These are phyloP conservation scores for Neophaeococcomyces mojaviensis DNA, from an alignment of 2,329 filamentous ascomycete genomes.

Conservation along the genomic window DNA sequence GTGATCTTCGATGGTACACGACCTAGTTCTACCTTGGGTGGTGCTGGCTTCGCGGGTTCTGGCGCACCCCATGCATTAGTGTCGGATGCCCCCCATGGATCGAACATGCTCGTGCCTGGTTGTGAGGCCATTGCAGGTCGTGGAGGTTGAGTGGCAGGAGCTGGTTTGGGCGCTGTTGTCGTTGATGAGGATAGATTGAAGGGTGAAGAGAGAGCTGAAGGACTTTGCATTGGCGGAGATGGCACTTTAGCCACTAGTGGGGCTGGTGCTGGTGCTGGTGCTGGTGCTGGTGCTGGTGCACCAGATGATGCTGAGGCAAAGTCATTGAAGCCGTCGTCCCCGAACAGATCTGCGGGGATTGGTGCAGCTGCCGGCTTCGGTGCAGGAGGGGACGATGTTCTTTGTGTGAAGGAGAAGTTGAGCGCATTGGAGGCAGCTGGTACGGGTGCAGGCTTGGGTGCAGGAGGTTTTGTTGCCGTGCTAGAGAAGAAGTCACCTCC, in stretches of 20 bases:
- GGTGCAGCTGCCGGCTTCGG: slow-evolving; percentile 41
- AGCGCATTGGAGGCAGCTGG: slow-evolving; percentile 50
- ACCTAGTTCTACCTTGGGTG: slow-evolving; percentile 24
- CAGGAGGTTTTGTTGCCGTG: slow-evolving; percentile 49
- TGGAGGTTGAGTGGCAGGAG: slow-evolving; percentile 28
- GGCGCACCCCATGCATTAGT: slow-evolving; percentile 72
- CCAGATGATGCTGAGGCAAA: slow-evolving; percentile 22
- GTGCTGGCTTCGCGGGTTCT: slow-evolving; percentile 35
- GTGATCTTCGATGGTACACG: slow-evolving; percentile 41
- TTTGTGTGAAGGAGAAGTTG: slow-evolving; percentile 61
- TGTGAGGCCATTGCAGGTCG: slow-evolving; percentile 27
- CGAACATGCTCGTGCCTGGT: slow-evolving; percentile 42
- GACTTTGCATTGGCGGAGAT: slow-evolving; percentile 17
- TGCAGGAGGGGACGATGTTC: slow-evolving; percentile 41
- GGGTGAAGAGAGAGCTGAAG: slow-evolving; percentile 51
- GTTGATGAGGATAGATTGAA: slow-evolving; percentile 68
- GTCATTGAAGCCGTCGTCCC: slow-evolving; percentile 23
- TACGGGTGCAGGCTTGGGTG: slow-evolving; percentile 37
- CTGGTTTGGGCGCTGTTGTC: slow-evolving; percentile 32
- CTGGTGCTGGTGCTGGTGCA: slow-evolving; percentile 18
- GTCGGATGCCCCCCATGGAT: slow-evolving; percentile 62
- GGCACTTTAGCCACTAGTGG: slow-evolving; percentile 26
- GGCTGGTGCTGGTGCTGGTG: slow-evolving; percentile 21
- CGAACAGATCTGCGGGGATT: slow-evolving; percentile 21
- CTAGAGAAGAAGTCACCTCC: slow-evolving; percentile 80